Evolutionary conservation across 2,329 filamentous ascomycete species (phyloP), one percentile per base, ranked within the genome.

Genomic region (Penicillium sp.): DNA sequence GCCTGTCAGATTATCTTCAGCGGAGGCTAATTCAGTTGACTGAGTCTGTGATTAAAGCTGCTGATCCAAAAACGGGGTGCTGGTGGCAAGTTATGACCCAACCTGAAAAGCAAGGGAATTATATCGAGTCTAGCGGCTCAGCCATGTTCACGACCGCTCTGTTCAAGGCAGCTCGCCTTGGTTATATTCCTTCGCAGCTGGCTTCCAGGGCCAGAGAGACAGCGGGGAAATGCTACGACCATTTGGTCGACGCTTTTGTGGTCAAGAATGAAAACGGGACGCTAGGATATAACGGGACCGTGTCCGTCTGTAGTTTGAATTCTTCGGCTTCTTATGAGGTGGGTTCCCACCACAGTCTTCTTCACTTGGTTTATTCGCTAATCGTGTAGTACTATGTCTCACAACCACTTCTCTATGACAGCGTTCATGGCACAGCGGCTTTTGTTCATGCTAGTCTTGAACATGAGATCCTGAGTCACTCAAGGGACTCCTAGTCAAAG

Each of bases 81-180:
- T 87, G 83, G 83, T 86, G 81, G 79, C 70, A 85, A 48, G 72
- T 86, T 39, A 82, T 86, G 77, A 78, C 77, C 60, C 79, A 81
- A 51, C 75, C 78, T 0, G 77, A 75, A 1, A 61, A 67, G 34
- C 58, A 76, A 42, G 82, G 82, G 2, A 87, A 87, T 67, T 87
- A 83, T 66, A 80, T 87, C 44, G 82, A 87, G 71, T 82, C 80
- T 29, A 84, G 82, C 28, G 83, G 78, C 7, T 81, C 80, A 2
- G 83, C 82, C 3, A 83, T 87, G 79, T 86, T 85, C 60, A 74
- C 77, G 0, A 83, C 81, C 51, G 77, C 80, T 0, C 68, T 83
- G 55, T 65, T 84, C 11, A 79, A 76, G 58, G 83, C 79, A 0
- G 69, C 72, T 8, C 64, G 73, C 26, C 40, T 76, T 5, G 78